Conservation (phyloP, 1,284 basidiomycete species). For the Pseudozyma hubeiensis region DNA sequence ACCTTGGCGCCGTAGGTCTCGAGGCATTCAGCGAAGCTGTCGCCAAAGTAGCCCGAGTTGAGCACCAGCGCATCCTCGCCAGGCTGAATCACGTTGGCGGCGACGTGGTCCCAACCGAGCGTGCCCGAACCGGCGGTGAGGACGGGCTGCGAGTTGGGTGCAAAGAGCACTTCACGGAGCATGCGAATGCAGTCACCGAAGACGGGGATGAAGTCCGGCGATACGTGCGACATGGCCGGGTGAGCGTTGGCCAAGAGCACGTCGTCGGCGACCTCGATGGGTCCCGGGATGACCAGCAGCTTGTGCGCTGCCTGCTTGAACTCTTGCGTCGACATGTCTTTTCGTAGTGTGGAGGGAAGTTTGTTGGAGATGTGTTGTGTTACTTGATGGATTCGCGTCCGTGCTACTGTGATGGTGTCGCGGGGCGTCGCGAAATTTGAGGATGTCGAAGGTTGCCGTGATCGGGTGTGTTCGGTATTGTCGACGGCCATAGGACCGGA, state of each 20-base stretch:
- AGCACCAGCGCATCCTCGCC: constrained; percentile 85
- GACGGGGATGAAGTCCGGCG: constrained; percentile 87
- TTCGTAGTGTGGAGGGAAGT: constrained; percentile 49
- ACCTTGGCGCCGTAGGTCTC: constrained; percentile 90
- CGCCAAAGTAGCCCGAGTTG: constrained; percentile 71
- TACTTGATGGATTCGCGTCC: constrained; percentile 42
- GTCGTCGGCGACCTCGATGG: constrained; percentile 84
- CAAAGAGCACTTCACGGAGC: constrained; percentile 76
- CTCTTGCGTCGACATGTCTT: constrained; percentile 45
- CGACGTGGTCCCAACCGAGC: constrained; percentile 79
- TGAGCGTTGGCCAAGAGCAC: constrained; percentile 71
- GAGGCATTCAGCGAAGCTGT: constrained; percentile 66
- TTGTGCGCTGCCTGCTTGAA: constrained; percentile 66
- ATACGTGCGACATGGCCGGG: constrained; percentile 77
- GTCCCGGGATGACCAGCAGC: constrained; percentile 77
- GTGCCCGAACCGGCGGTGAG: constrained; percentile 94
- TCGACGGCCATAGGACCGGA: constrained; percentile 31
- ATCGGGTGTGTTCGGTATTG: constrained; percentile 17
- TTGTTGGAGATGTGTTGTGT: constrained; percentile 36
- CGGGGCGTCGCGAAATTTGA: constrained; percentile 4
- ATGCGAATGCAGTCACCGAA: constrained; percentile 91
- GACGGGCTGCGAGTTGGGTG: constrained; percentile 75
- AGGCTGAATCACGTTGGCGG: constrained; percentile 80
- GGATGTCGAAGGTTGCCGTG: constrained; percentile 31
- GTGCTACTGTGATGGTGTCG: constrained; percentile 29